Evolutionary conservation across 2,329 filamentous ascomycete genomes (phyloP), one percentile per base, ranked within the genome.

Genomic region (Drechslerella coelobrocha): DNA sequence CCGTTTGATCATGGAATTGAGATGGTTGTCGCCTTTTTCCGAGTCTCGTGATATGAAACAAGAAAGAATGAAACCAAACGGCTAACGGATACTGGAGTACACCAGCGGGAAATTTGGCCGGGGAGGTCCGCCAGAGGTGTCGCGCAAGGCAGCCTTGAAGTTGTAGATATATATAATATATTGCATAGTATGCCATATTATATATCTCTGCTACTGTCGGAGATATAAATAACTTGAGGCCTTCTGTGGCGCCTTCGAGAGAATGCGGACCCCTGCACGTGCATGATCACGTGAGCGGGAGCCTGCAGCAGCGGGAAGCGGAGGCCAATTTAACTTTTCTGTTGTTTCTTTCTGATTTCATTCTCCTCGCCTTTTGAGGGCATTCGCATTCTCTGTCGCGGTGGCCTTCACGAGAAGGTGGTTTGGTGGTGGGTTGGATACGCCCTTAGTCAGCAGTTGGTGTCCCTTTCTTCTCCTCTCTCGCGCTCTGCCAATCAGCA

Each of bases 1-100:
- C 56, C 56, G 51, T 68, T 68, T n/a, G n/a, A n/a, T 37, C 61
- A 56, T 56, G 51, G 56, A 10, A 61, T 56, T 45, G 63, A 68
- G 37, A 52, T 68, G 2, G 37, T 53, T n/a, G 43, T 52, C 26
- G 51, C 57, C 24, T 51, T 41, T 10, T 5, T 56, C 60, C 48
- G n/a, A n/a, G n/a, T n/a, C 12, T 59, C 57, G 65, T 59, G 39
- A 52, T 69, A 39, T 69, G 45, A n/a, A 14, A 45, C 1, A 53
- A n/a, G n/a, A n/a, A n/a, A n/a, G n/a, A n/a, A n/a, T n/a, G n/a
- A n/a, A n/a, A n/a, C n/a, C n/a, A n/a, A n/a, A n/a, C n/a, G n/a
- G 43, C 26, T 59, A 57, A 10, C 53, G 62, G 65, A 23, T 62
- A 9, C 65, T 57, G 0, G 31, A 69, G 37, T 69, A 69, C 17